phyloP scores from a whole-genome alignment of 2,329 filamentous ascomycete species.

The Sphaerulina populicola region DNA sequence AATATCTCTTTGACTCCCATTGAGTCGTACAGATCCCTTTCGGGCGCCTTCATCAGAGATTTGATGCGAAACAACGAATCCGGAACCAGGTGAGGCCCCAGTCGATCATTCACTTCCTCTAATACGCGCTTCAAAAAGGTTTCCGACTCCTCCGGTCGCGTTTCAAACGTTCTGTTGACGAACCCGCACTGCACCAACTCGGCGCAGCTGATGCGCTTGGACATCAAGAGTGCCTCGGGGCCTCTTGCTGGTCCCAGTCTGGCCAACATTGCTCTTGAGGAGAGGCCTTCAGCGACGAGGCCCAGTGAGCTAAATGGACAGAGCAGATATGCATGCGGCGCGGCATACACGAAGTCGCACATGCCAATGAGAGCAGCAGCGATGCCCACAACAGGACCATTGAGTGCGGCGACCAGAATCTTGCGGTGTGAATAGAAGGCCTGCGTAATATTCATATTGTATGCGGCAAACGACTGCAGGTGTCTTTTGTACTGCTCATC shows the following conservation, averaged over 20 bases:
- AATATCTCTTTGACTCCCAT: conserved; percentile 82
- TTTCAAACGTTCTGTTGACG: conserved; percentile 71
- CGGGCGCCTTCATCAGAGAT: conserved; percentile 66
- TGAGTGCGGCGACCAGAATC: conserved; percentile 82
- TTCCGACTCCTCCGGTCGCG: conserved; percentile 51
- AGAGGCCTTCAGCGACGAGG: conserved; percentile 79
- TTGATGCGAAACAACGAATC: conserved; percentile 79
- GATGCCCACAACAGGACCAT: conserved; percentile 83
- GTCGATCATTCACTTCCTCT: conserved; percentile 67
- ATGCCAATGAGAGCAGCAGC: conserved; percentile 74
- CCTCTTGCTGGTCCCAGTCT: conserved; percentile 72
- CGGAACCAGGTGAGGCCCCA: conserved; percentile 71
- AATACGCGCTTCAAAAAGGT: conserved; percentile 66
- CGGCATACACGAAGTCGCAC: conserved; percentile 86
- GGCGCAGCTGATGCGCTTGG: conserved; percentile 61
- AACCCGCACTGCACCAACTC: conserved; percentile 72
- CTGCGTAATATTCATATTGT: conserved; percentile 83
- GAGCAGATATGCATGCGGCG: conserved; percentile 72
- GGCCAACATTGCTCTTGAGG: conserved; percentile 68
- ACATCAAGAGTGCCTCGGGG: conserved; percentile 91
- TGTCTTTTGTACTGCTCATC: conserved; percentile 46
- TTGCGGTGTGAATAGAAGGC: conserved; percentile 92
- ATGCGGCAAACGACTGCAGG: conserved; percentile 62
- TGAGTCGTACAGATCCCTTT: conserved; percentile 61
- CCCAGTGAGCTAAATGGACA: conserved; percentile 88